Percentiles rank a stretch among this genome's conserved stretches.
These are phyloP conservation scores for Blastocystis sp. DNA, from an alignment of 352 stramenopile species.

Conservation along the genomic window DNA sequence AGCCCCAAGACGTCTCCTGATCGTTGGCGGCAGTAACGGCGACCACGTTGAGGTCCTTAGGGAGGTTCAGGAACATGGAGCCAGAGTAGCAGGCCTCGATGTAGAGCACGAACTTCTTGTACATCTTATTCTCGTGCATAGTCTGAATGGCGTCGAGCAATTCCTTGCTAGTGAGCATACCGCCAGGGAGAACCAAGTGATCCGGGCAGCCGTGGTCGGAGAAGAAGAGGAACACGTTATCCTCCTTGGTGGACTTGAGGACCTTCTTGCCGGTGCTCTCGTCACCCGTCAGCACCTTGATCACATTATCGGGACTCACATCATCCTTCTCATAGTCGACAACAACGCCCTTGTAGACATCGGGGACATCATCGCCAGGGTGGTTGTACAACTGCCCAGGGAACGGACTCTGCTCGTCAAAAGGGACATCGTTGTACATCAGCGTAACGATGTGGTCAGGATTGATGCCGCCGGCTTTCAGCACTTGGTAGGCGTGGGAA, in stretches of 20 bases:
- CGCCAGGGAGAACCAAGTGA: slow-evolving; percentile 80
- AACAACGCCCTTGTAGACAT: slow-evolving; percentile 79
- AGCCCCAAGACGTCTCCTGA: slow-evolving; percentile 82
- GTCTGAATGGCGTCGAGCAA: slow-evolving; percentile 77
- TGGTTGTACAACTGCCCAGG: slow-evolving; percentile 84
- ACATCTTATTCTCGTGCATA: slow-evolving; percentile 82
- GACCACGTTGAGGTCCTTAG: slow-evolving; percentile 81
- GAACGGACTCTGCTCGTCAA: slow-evolving; percentile 80
- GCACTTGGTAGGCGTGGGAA: slow-evolving; percentile 82
- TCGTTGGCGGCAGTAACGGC: slow-evolving; percentile 83
- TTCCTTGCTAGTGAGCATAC: slow-evolving; percentile 77
- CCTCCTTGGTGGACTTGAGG: slow-evolving; percentile 79
- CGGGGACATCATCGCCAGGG: slow-evolving; percentile 75
- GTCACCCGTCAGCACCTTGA: slow-evolving; percentile 82
- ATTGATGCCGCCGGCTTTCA: slow-evolving; percentile 81
- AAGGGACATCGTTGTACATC: slow-evolving; percentile 86
- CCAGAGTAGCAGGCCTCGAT: slow-evolving; percentile 86
- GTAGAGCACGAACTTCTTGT: slow-evolving; percentile 86
- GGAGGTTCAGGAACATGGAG: slow-evolving; percentile 83
- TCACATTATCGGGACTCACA: slow-evolving; percentile 81
- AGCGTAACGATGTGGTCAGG: slow-evolving; percentile 84
- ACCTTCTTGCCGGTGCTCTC: slow-evolving; percentile 76
- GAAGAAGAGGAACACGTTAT: slow-evolving; percentile 87
- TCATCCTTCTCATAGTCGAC: slow-evolving; percentile 71
- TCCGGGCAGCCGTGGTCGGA: slow-evolving; percentile 83